A percentile compares a stretch with the other conserved stretches of the same genome.
Evolutionary conservation across 768 basidiomycete genomes (phyloP).

Genomic region (Tricholoma furcatifolium): DNA sequence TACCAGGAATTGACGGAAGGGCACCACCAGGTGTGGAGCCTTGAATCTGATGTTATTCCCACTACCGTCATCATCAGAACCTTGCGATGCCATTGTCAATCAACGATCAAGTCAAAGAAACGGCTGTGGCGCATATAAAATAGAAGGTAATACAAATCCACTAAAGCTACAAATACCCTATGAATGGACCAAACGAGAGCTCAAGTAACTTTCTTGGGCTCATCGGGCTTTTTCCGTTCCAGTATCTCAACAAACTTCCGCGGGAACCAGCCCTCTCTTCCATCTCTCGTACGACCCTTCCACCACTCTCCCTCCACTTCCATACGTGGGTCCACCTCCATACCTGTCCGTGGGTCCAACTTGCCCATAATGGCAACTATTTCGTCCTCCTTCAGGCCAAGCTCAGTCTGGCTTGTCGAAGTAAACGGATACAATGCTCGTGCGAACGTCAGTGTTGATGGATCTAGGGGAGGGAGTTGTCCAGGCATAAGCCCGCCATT

Average conservation of each 20-base stretch:
- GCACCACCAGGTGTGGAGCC: conserved; percentile 77
- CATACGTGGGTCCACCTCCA: conserved; percentile 63
- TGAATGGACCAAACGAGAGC: not conserved
- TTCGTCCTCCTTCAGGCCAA: conserved; percentile 82
- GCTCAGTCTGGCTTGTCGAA: conserved; percentile 72
- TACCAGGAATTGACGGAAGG: conserved; percentile 85
- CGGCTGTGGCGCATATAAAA: not conserved
- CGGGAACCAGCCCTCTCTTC: conserved; percentile 94
- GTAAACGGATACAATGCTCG: conserved; percentile 79
- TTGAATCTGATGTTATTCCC: too few species aligned
- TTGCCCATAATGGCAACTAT: conserved; percentile 91
- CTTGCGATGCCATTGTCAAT: too few species aligned
- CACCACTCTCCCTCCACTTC: conserved; percentile 85
- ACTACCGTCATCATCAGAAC: too few species aligned
- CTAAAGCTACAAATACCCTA: not conserved
- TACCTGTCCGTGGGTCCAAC: conserved; percentile 66
- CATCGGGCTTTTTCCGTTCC: conserved; percentile 36
- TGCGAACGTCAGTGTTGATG: conserved; percentile 79
- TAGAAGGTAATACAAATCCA: not conserved
- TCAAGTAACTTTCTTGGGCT: conserved; percentile 24
- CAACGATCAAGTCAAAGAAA: not conserved
- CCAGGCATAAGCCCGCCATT: conserved; percentile 35
- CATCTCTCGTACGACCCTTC: conserved; percentile 90
- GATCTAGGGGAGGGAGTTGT: conserved; percentile 67
- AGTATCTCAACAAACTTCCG: conserved; percentile 81